Evolutionary conservation across 2,329 filamentous ascomycete species (phyloP).

Genomic region (Beauveria pseudobassiana): DNA sequence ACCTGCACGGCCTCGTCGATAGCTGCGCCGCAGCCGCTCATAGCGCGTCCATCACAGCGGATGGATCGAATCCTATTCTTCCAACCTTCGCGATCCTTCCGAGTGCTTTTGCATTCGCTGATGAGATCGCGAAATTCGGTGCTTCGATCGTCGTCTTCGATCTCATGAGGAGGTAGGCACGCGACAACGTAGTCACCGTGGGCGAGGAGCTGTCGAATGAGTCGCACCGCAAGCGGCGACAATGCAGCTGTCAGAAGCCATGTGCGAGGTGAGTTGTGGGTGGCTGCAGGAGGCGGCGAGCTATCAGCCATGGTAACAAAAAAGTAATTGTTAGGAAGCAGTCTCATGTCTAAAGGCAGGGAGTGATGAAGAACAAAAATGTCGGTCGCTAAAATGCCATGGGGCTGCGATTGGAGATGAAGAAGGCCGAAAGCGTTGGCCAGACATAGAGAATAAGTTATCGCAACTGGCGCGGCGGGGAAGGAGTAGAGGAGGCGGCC

Average conservation of each 20-base stretch:
- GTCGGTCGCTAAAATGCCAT: not conserved
- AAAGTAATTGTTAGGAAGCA: not conserved
- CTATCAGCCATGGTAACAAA: conserved; percentile 23
- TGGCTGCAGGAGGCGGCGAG: conserved; percentile 37
- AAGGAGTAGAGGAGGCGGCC: not conserved
- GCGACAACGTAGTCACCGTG: conserved; percentile 89
- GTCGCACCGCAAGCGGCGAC: conserved; percentile 74
- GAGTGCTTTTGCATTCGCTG: conserved; percentile 55
- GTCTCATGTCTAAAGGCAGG: not conserved
- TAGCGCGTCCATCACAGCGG: conserved; percentile 53
- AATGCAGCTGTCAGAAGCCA: conserved; percentile 89
- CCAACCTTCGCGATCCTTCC: conserved; percentile 68
- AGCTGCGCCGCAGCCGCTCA: conserved; percentile 72
- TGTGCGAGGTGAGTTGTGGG: conserved; percentile 69
- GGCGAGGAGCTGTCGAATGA: conserved; percentile 73
- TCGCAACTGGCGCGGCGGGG: not conserved
- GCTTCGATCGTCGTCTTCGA: conserved; percentile 68
- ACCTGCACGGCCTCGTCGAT: conserved; percentile 77
- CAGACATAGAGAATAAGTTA: not conserved
- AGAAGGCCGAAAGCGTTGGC: not conserved
- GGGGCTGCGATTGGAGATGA: not conserved
- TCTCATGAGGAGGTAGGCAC: conserved; percentile 70
- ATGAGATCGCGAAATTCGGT: conserved; percentile 75
- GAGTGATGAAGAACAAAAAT: not conserved
- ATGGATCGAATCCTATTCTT: conserved; percentile 65